phyloP scores from a whole-genome alignment of 176 grass and related monocot species.

The Carex littledalei region DNA sequence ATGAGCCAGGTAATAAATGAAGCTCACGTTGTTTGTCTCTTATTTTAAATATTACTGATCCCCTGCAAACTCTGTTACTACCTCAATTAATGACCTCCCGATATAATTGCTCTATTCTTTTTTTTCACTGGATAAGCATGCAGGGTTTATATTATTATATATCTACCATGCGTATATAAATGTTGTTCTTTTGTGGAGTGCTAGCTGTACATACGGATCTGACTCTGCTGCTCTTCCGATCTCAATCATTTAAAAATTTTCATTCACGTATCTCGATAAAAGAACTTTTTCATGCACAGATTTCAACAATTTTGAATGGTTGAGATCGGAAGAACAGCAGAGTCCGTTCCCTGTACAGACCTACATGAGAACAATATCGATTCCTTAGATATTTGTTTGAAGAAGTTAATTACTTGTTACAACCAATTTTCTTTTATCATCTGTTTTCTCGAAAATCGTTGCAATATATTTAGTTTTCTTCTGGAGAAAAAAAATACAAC shows the following conservation, averaged over 20 bases:
- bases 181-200: too few relatives aligned
- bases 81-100: background rate
- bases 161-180: background rate
- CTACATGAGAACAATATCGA: background rate
- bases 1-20: conserved; percentile 9
- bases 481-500: too few relatives aligned
- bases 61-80: background rate
- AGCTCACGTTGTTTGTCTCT: conserved; percentile 14
- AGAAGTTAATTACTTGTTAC: background rate
- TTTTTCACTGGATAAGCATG: background rate
- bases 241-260: too few relatives aligned
- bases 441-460: background rate
- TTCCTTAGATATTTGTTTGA: background rate
- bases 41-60: background rate
- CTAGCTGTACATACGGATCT: too few relatives aligned
- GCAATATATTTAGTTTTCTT: background rate
- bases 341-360: too few relatives aligned
- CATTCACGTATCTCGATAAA: too few relatives aligned
- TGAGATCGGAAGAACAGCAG: too few relatives aligned
- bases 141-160: background rate
- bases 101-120: background rate
- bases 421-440: background rate
- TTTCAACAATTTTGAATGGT: too few relatives aligned
- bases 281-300: too few relatives aligned
- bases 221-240: too few relatives aligned